Conservation (phyloP, 371 early-diverging fungal species). For the Mucor indicus region DNA sequence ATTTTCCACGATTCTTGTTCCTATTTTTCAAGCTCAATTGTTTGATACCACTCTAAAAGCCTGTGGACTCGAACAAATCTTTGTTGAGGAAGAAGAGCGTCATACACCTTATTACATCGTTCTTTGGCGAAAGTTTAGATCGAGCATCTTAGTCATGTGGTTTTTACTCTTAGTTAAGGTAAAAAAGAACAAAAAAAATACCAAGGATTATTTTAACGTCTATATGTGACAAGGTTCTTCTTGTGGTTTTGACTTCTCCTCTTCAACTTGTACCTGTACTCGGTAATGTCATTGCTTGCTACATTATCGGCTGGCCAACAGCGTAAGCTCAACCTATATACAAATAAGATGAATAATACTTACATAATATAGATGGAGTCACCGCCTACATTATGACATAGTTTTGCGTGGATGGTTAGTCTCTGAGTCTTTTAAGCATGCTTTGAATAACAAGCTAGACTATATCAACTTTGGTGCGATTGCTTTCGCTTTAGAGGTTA, state of each 20-base stretch:
- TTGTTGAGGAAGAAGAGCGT: slow-evolving; percentile 21
- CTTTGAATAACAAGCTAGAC: slow-evolving; percentile 17
- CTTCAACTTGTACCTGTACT: slow-evolving; percentile 48
- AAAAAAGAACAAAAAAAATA: not conserved
- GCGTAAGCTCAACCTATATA: slow-evolving; percentile 23
- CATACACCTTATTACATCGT: slow-evolving; percentile 18
- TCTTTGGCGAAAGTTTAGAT: slow-evolving; percentile 26
- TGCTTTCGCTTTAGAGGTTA: slow-evolving; percentile 53
- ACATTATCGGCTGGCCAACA: slow-evolving; percentile 42
- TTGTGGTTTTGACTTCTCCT: slow-evolving; percentile 44
- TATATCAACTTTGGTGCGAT: slow-evolving; percentile 52
- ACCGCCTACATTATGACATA: slow-evolving; percentile 43
- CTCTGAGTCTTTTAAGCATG: slow-evolving; percentile 25
- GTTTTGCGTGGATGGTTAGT: slow-evolving; percentile 37
- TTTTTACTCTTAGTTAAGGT: slow-evolving; percentile 25
- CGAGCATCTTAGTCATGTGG: slow-evolving; percentile 23
- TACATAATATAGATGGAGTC: slow-evolving; percentile 24
- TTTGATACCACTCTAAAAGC: slow-evolving; percentile 47
- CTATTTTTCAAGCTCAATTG: slow-evolving; percentile 46
- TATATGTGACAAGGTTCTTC: slow-evolving; percentile 28
- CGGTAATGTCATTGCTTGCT: slow-evolving; percentile 43
- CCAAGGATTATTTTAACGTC: not conserved
- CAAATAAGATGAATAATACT: no score
- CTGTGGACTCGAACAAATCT: slow-evolving; percentile 31
- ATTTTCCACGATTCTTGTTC: slow-evolving; percentile 45